phyloP scores from a whole-genome alignment of 2,329 filamentous ascomycete species.

The Neonectria neomacrospora region DNA sequence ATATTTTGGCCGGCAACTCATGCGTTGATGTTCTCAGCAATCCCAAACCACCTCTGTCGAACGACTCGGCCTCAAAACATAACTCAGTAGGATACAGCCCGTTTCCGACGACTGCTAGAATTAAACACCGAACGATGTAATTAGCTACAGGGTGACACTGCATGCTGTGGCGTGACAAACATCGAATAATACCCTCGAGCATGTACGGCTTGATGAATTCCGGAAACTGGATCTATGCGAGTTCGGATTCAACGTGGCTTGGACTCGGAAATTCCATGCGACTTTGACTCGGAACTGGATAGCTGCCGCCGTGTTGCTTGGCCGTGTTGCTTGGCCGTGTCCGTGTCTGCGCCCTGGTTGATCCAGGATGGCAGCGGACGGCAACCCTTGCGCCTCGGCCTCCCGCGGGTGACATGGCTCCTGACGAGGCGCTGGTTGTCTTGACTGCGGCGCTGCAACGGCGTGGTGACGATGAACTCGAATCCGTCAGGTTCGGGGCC shows the following conservation, averaged over 20 bases:
- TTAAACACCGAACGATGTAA: not conserved
- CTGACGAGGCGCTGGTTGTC: conserved; percentile 10
- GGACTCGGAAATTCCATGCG: conserved; percentile 29
- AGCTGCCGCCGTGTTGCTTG: not conserved
- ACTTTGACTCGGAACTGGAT: conserved; percentile 19
- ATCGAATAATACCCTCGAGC: conserved; percentile 29
- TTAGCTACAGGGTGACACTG: not conserved
- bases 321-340: not conserved
- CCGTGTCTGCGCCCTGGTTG: not conserved
- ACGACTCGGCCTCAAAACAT: conserved; percentile 30
- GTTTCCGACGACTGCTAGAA: not conserved
- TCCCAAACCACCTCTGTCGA: conserved; percentile 30
- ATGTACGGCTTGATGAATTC: conserved; percentile 36
- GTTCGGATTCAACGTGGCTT: conserved; percentile 25
- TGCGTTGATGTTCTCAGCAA: conserved; percentile 32
- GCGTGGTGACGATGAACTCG: conserved; percentile 23
- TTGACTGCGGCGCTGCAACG: not conserved
- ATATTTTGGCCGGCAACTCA: conserved; percentile 35
- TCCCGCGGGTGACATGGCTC: conserved; percentile 26
- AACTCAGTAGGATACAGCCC: conserved; percentile 34
- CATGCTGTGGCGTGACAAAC: conserved; percentile 11
- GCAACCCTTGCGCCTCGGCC: not conserved
- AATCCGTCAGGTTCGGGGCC: conserved; percentile 11
- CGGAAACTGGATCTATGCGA: conserved; percentile 38
- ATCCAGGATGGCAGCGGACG: conserved; percentile 32